Percentiles rank a stretch among this genome's conserved stretches.
Conservation (phyloP, 495 filamentous ascomycete species). For the Viridothelium virens region DNA sequence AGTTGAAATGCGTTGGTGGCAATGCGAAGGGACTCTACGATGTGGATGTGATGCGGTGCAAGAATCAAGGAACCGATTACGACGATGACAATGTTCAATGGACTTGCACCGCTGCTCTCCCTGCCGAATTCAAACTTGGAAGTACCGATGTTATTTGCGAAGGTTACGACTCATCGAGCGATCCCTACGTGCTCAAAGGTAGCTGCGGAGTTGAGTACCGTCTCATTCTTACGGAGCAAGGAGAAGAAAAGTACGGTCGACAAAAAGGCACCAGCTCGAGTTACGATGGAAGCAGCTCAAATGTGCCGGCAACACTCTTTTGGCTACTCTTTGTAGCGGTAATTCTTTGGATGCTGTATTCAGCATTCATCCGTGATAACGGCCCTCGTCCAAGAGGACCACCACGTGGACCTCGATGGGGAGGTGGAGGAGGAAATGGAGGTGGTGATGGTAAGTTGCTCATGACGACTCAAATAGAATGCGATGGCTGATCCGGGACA, state of each 20-base stretch:
- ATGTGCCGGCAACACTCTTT: constrained; percentile 25
- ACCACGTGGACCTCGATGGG: constrained; percentile 10
- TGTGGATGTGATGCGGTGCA: constrained; percentile 79
- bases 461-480: neutral
- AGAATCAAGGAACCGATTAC: constrained; percentile 58
- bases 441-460: constrained; percentile 34
- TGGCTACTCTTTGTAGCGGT: constrained; percentile 41
- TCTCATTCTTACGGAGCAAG: constrained; percentile 69
- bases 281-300: constrained; percentile 26
- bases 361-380: constrained; percentile 30
- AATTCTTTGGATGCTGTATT: constrained; percentile 45
- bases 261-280: constrained; percentile 17
- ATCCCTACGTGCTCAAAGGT: constrained; percentile 77
- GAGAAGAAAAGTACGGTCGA: constrained; percentile 56
- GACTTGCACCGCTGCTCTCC: constrained; percentile 76
- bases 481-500: neutral
- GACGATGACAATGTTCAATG: constrained; percentile 57
- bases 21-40: constrained; percentile 54
- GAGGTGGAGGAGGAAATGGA: constrained; percentile 46
- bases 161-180: constrained; percentile 67
- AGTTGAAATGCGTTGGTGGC: constrained; percentile 72
- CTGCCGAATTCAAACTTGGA: constrained; percentile 79
- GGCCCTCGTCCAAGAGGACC: neutral
- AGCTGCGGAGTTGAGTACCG: constrained; percentile 92
- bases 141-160: constrained; percentile 89